Evolutionary conservation across 2,329 filamentous ascomycete species (phyloP), one percentile per base, ranked within the genome.

Genomic region (Fonsecaea nubica): DNA sequence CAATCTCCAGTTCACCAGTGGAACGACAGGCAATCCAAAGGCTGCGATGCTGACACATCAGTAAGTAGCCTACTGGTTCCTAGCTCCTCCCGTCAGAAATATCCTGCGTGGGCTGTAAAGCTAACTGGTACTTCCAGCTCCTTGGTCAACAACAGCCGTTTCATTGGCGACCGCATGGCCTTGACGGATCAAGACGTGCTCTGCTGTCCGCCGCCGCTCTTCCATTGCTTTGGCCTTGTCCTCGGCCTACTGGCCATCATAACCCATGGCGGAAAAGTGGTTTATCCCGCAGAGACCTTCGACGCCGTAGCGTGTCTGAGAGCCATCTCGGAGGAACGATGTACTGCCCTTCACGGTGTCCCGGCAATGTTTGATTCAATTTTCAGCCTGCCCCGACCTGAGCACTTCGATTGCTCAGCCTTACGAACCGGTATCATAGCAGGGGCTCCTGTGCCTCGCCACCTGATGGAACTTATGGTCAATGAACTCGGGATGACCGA

Each of bases 221-320:
- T 95, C 82, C 92, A 95, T 80, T 94, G 91, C 80, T 94, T 94
- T 75, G 91, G 91, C 1, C 85, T 94, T 7, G 90, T 93, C 0
- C 85, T 93, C 2, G 91, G 91, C 8, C 83, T 93, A 53, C 84
- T 93, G 63, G 88, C 90, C 1, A 84, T 87, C 52, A 79, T 93
- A 60, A 92, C 90, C 0, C 90, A 93, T 75, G 91, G 91, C 55
- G 87, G 86, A 45, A 91, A 90, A 76, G 88, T 93, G 58, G 87
- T 94, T 9, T 92, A 92, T 74, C 91, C 92, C 0, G 85, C 86
- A 69, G 89, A 92, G 73, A 87, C 89, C 0, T 94, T 94, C 74
- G 89, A 92, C 72, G 84, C 90, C 1, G 77, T 80, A 4, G 87
- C 89, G 0, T 89, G 89, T 1, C 82, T 93, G 38, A 82, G 82